These are phyloP conservation scores for Calcarisporium arbuscula DNA, from an alignment of 2,329 filamentous ascomycete species.

Conservation along the genomic window DNA sequence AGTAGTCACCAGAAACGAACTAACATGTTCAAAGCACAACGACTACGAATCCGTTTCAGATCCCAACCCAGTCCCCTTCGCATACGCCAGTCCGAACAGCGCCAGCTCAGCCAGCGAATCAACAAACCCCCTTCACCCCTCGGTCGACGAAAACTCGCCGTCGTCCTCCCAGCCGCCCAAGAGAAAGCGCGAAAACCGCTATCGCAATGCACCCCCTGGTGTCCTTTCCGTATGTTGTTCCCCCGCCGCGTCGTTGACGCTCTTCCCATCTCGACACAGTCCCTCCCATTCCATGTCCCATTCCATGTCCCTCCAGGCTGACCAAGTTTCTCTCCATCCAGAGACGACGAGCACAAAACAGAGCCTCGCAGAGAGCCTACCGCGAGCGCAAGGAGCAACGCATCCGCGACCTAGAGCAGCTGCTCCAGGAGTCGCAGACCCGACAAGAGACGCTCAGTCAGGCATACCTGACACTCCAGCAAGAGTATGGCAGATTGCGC, in stretches of 20 bases:
- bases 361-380: slow-evolving; percentile 25
- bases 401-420: slow-evolving; percentile 55
- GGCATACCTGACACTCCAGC: slow-evolving; percentile 45
- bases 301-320: no score
- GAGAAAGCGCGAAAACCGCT: slow-evolving; percentile 46
- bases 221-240: slow-evolving; percentile 37
- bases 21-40: no score
- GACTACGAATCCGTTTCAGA: no score
- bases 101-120: no score
- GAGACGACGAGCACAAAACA: slow-evolving; percentile 25
- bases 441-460: slow-evolving; percentile 49
- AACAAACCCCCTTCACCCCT: no score
- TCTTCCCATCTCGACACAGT: background rate
- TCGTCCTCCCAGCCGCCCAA: no score
- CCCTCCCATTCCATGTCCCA: no score
- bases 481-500: slow-evolving; percentile 33
- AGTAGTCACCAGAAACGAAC: no score
- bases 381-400: slow-evolving; percentile 43
- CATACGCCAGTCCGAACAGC: no score
- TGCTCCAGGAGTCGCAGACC: slow-evolving; percentile 46
- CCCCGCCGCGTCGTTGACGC: no score
- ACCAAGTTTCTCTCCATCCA: slow-evolving; percentile 9
- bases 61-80: no score
- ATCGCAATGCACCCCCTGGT: slow-evolving; percentile 45
- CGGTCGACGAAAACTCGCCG: no score